These are phyloP conservation scores for Cryptosporidium felis DNA, from an alignment of 169 alveolate species.

Conservation along the genomic window DNA sequence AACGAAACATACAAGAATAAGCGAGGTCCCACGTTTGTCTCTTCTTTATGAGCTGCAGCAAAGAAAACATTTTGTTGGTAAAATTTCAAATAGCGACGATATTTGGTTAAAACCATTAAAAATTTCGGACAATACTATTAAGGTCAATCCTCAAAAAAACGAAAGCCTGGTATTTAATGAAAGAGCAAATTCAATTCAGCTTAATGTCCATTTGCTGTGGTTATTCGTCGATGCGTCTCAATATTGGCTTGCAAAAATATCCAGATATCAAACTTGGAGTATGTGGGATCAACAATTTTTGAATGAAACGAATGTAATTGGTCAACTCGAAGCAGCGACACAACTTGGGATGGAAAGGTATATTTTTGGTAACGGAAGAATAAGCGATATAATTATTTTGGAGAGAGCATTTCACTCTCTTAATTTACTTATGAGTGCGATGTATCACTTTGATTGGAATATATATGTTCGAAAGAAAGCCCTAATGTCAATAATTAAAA, in stretches of 20 bases:
- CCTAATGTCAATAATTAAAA: conserved; percentile 10
- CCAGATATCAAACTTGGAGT: conserved; percentile 69
- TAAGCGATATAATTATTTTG: not conserved
- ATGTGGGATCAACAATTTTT: conserved; percentile 70
- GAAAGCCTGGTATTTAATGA: not conserved
- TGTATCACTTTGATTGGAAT: conserved; percentile 69
- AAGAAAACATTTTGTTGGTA: conserved; percentile 50
- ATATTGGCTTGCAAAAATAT: conserved; percentile 61
- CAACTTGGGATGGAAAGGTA: conserved; percentile 50
- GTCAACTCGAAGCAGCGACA: conserved; percentile 48
- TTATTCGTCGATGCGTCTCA: conserved; percentile 18
- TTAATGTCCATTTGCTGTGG: conserved; percentile 23
- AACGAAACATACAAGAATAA: not conserved
- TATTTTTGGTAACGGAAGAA: not conserved
- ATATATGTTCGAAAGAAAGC: conserved; percentile 25
- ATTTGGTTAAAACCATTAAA: conserved; percentile 8
- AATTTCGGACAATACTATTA: not conserved
- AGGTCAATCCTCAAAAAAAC: not conserved
- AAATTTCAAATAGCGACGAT: conserved; percentile 40
- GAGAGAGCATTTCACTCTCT: conserved; percentile 29
- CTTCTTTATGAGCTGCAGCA: conserved; percentile 54
- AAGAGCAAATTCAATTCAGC: not conserved
- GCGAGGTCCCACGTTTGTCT: conserved; percentile 53
- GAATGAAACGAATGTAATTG: conserved; percentile 50
- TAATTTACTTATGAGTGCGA: conserved; percentile 24